Percentiles rank a stretch among this genome's conserved stretches.
phyloP scores from a whole-genome alignment of 2,329 filamentous ascomycete genomes.

The Trichoderma sp. region DNA sequence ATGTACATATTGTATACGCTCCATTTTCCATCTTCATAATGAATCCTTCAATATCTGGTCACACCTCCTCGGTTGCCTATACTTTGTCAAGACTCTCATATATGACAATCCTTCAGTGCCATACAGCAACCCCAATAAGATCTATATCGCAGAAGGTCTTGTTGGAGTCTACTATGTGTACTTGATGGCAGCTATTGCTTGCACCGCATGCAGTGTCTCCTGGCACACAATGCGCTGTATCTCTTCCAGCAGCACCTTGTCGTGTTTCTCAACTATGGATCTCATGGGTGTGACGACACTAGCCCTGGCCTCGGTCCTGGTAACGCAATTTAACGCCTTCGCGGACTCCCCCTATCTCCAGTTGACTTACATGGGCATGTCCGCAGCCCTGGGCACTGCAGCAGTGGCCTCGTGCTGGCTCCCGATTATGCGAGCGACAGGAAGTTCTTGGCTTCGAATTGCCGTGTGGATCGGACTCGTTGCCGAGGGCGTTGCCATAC shows the following conservation, averaged over 20 bases:
- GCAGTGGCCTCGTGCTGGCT: neutral
- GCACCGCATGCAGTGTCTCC: neutral
- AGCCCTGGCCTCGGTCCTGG: neutral
- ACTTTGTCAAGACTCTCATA: neutral
- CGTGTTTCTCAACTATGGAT: neutral
- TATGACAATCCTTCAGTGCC: neutral
- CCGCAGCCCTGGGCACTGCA: neutral
- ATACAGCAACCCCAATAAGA: neutral
- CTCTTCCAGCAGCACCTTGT: neutral
- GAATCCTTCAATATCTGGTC: conserved; percentile 4
- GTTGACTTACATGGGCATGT: neutral
- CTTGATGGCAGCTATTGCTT: neutral
- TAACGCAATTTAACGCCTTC: neutral
- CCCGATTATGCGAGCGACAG: neutral
- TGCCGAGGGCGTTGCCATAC: neutral
- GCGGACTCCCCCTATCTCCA: neutral
- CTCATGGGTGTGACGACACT: neutral
- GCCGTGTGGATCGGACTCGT: neutral
- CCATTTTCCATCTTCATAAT: neutral
- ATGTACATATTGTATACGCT: neutral
- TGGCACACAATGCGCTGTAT: neutral
- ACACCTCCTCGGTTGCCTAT: neutral
- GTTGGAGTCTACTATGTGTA: neutral
- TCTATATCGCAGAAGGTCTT: no score
- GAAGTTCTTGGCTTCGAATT: neutral